Evolutionary conservation across 495 filamentous ascomycete species (phyloP), one percentile per base, ranked within the genome.

Genomic region (Immersiella caudata): DNA sequence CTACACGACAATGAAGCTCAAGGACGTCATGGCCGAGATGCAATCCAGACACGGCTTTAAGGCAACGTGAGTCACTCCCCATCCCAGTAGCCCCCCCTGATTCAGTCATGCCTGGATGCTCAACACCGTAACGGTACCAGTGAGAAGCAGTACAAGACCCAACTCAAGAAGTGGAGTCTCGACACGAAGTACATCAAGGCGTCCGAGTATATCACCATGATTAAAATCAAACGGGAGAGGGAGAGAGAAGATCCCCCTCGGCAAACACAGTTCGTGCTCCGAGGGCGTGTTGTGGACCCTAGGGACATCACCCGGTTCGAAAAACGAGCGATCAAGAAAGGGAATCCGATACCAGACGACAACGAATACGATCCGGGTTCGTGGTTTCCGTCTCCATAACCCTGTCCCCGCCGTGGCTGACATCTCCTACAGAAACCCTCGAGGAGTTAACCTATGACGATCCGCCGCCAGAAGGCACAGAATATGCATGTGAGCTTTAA

Each of bases 121-220:
- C 8, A 33, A 33, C 8, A 33, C 8, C 4, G 29, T 8, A 33
- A 33, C 29, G 29, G 18, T 20, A 11, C 24, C 55, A 65, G 76
- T 24, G 74, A 77, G 65, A 76, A 77, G 68, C 76, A 79, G 22
- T 79, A 77, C 72, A 79, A 79, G 64, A 77, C 75, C 0, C 75
- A 79, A 65, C 67, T 79, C 62, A 79, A 79, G 60, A 77, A 77
- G 69, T 79, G 76, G 76, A 77, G 71, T 33, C 74, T 79, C 24
- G 76, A 79, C 69, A 79, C 75, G 60, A 79, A 79, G 66, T 79
- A 79, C 64, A 77, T 73, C 67, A 79, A 79, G 63, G 71, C 70
- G 3, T 76, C 71, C 24, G 76, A 79, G 65, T 79, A 79, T 71
- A 67, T 79, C 65, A 73, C 71, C 73, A 77, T 79, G 74, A 73